phyloP scores from a whole-genome alignment of 2,329 filamentous ascomycete genomes.

The Daldinia eschscholtzii region DNA sequence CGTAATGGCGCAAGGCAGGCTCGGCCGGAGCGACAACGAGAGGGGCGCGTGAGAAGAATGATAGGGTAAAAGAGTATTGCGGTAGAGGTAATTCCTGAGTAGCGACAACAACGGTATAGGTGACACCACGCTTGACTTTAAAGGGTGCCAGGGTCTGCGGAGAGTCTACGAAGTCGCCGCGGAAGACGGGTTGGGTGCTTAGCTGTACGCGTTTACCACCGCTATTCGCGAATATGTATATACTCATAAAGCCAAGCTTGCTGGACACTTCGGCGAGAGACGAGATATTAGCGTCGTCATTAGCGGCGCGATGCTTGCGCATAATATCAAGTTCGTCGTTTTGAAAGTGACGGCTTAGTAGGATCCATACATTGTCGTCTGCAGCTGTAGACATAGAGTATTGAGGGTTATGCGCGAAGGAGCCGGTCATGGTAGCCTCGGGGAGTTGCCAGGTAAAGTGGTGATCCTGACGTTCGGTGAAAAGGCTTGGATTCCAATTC shows the following conservation, averaged over 20 bases:
- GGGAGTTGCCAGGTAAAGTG: slow-evolving; percentile 86
- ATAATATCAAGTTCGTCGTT: slow-evolving; percentile 72
- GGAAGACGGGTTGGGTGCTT: slow-evolving; percentile 76
- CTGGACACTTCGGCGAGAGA: slow-evolving; percentile 60
- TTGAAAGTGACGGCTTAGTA: slow-evolving; percentile 88
- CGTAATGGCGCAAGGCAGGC: slow-evolving; percentile 69
- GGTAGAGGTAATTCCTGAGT: slow-evolving; percentile 81
- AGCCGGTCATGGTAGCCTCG: slow-evolving; percentile 62
- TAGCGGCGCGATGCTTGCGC: slow-evolving; percentile 56
- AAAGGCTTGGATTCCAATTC: slow-evolving; percentile 94
- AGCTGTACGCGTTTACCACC: slow-evolving; percentile 79
- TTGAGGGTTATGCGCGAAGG: slow-evolving; percentile 75
- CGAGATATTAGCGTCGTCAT: slow-evolving; percentile 8
- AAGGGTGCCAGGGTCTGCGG: slow-evolving; percentile 89
- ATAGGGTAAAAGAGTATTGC: slow-evolving; percentile 87
- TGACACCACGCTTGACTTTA: slow-evolving; percentile 60
- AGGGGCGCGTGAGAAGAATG: slow-evolving; percentile 77
- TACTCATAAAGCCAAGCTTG: slow-evolving; percentile 84
- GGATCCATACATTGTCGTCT: slow-evolving; percentile 80
- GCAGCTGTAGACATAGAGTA: slow-evolving; percentile 74
- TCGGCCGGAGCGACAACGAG: slow-evolving; percentile 73
- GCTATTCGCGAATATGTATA: slow-evolving; percentile 82
- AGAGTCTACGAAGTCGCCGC: slow-evolving; percentile 91
- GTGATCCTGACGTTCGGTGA: slow-evolving; percentile 84
- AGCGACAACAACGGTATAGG: slow-evolving; percentile 75